Conservation (phyloP, 441 rosid genomes). For the Macaranga tanarius region DNA sequence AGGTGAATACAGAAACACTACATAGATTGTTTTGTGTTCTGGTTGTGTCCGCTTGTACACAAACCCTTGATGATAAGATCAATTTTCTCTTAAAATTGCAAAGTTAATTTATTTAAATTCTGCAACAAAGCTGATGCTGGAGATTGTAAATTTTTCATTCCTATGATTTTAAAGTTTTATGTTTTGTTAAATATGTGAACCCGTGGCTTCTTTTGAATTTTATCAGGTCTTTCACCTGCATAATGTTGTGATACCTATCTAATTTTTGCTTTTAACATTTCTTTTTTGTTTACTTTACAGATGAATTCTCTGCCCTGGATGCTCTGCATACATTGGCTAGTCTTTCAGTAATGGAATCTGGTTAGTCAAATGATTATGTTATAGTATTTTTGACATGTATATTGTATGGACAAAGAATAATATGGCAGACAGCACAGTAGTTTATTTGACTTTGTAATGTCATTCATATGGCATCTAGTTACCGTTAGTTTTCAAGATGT, state of each 20-base stretch:
- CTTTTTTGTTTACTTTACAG: slow-evolving; percentile 42
- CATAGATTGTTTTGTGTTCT: neutral
- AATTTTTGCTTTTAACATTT: neutral
- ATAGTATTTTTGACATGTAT: slow-evolving; percentile 3
- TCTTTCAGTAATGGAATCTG: slow-evolving; percentile 67
- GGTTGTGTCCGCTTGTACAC: no score
- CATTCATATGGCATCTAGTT: neutral
- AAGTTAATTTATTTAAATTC: neutral
- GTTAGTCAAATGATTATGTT: slow-evolving; percentile 41
- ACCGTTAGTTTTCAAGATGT: neutral
- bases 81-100: neutral
- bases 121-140: no score
- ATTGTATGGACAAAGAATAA: neutral
- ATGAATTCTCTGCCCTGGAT: slow-evolving; percentile 60
- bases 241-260: slow-evolving; percentile 8
- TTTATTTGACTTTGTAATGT: neutral
- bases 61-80: neutral
- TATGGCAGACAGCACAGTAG: neutral
- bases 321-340: slow-evolving; percentile 74
- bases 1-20: neutral
- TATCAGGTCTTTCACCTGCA: slow-evolving; percentile 12
- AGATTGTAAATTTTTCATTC: neutral
- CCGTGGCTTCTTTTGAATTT: neutral
- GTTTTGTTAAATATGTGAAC: neutral
- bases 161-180: neutral